A percentile compares a stretch with the other conserved stretches of the same genome.
Evolutionary conservation across 2,329 filamentous ascomycete species (phyloP).

Genomic region (Didymosphaeria variabile): DNA sequence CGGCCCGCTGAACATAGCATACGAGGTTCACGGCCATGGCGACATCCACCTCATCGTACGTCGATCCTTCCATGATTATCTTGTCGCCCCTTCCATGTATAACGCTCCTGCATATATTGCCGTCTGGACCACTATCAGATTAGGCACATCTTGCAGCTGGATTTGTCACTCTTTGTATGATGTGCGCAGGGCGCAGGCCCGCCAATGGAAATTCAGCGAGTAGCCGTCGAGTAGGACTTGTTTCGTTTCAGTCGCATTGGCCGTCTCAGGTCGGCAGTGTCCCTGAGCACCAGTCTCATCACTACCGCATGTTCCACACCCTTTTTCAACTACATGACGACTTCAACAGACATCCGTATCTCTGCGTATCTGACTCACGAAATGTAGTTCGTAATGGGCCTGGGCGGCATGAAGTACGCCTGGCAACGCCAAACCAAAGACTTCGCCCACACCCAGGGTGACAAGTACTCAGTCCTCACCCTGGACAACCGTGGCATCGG

Average conservation of each 20-base stretch:
- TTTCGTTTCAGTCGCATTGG: slow-evolving; percentile 50
- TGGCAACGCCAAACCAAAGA: slow-evolving; percentile 87
- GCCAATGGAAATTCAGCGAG: background rate
- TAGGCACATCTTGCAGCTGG: slow-evolving; percentile 23
- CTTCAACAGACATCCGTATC: background rate
- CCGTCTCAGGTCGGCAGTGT: slow-evolving; percentile 41
- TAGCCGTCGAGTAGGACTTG: slow-evolving; percentile 18
- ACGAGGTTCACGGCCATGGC: slow-evolving; percentile 81
- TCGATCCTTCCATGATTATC: slow-evolving; percentile 29
- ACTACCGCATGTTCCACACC: slow-evolving; percentile 29
- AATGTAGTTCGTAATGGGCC: slow-evolving; percentile 78
- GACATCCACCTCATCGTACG: slow-evolving; percentile 76
- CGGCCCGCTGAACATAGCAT: slow-evolving; percentile 78
- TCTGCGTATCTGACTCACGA: slow-evolving; percentile 21
- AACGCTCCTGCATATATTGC: slow-evolving; percentile 23
- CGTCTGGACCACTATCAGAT: slow-evolving; percentile 19
- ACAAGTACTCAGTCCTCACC: slow-evolving; percentile 76
- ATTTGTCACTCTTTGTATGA: slow-evolving; percentile 6
- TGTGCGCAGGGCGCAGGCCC: background rate
- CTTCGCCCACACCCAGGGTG: slow-evolving; percentile 76
- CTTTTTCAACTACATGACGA: slow-evolving; percentile 25
- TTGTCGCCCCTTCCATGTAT: slow-evolving; percentile 23
- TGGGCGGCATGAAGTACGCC: slow-evolving; percentile 72
- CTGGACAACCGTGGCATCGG: slow-evolving; percentile 89
- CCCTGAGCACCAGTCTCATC: slow-evolving; percentile 39